These are phyloP conservation scores for Suillus fuscotomentosus DNA, from an alignment of 768 basidiomycete species.

Conservation along the genomic window DNA sequence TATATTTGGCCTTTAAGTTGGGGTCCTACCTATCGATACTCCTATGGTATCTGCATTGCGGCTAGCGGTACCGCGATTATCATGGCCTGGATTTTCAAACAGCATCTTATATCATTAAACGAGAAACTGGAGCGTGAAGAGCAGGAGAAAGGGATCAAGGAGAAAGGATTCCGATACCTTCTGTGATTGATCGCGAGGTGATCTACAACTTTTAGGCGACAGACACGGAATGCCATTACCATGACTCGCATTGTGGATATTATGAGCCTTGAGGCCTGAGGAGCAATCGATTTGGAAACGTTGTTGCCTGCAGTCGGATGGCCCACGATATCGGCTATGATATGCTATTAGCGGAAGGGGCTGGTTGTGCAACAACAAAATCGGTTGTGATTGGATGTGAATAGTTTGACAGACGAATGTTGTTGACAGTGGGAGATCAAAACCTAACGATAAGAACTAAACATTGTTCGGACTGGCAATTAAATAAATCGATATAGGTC, in stretches of 20 bases:
- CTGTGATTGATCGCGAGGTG: conserved; percentile 28
- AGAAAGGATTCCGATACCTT: conserved; percentile 51
- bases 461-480: background rate
- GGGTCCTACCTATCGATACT: conserved; percentile 71
- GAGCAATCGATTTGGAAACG: background rate
- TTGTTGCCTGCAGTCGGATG: background rate
- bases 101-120: conserved; percentile 44
- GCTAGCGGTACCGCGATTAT: conserved; percentile 50
- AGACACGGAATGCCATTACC: background rate
- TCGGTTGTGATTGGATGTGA: background rate
- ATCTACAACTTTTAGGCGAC: background rate
- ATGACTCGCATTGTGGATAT: background rate
- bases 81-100: conserved; percentile 47
- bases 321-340: background rate
- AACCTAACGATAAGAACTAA: background rate
- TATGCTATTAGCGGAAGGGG: background rate
- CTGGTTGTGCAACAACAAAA: background rate
- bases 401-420: background rate
- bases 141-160: conserved; percentile 38
- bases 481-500: background rate
- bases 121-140: conserved; percentile 35
- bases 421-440: background rate
- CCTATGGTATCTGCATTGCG: conserved; percentile 72
- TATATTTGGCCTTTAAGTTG: conserved; percentile 68
- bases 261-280: conserved; percentile 7